phyloP scores from a whole-genome alignment of 1,139 yeast genomes.

The Nakaseomyces delphensis region DNA sequence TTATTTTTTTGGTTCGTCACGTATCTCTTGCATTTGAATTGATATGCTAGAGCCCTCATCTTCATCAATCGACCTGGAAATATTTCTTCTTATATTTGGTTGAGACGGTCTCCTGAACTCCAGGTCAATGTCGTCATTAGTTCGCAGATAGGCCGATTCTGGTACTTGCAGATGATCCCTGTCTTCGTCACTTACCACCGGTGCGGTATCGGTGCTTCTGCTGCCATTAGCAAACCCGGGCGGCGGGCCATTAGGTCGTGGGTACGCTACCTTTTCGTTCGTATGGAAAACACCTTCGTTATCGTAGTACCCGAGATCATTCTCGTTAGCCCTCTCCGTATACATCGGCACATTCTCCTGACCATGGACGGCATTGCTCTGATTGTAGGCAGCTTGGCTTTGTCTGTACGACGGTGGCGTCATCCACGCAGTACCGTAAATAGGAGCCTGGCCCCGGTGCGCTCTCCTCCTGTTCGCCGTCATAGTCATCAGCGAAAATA shows the following conservation, averaged over 20 bases:
- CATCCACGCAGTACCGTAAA: conserved; percentile 81
- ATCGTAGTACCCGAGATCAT: conserved; percentile 77
- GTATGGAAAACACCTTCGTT: conserved; percentile 46
- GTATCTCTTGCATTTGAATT: not conserved
- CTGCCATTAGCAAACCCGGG: conserved; percentile 6
- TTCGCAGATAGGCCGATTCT: not conserved
- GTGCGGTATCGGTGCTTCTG: not conserved
- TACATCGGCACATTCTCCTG: conserved; percentile 52
- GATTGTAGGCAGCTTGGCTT: conserved; percentile 52
- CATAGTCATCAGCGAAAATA: conserved; percentile 38
- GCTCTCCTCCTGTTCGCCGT: conserved; percentile 50
- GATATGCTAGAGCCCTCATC: conserved; percentile 1
- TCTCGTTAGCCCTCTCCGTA: conserved; percentile 52
- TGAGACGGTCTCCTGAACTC: conserved; percentile 5
- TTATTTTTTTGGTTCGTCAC: not conserved
- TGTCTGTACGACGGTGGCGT: conserved; percentile 76
- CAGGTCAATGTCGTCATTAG: conserved; percentile 2
- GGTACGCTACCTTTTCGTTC: conserved; percentile 12
- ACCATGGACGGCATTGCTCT: conserved; percentile 22
- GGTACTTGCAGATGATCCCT: conserved; percentile 10
- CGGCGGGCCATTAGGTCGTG: conserved; percentile 11
- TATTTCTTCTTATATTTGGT: not conserved
- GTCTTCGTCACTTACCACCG: not conserved
- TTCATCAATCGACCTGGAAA: not conserved
- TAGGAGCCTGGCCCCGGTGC: conserved; percentile 53